Evolutionary conservation across 345 rosid species (phyloP), one percentile per base, ranked within the genome.

Genomic region (Aquilaria sinensis): DNA sequence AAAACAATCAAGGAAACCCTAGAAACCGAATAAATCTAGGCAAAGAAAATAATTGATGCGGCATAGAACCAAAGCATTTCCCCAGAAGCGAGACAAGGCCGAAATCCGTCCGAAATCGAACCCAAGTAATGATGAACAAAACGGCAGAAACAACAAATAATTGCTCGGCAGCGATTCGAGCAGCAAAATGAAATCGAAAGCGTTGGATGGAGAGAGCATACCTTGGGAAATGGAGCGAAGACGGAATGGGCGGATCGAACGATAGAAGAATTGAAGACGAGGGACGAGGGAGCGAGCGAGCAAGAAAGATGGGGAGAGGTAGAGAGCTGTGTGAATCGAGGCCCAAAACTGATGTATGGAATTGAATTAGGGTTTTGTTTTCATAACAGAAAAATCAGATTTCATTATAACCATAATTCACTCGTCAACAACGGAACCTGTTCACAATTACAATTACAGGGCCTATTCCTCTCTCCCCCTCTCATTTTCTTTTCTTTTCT

Each of bases 281-380:
- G 30, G 45, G 9, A 37, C 31, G 49, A 37, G 49, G 13, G 69
- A 6, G 47, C 23, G 66, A 61, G 66, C 43, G 43, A 37, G 2
- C 5, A 37, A 32, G 55, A 51, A 57, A 58, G 71, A 68, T 29
- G 30, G 49, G 31, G 53, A 47, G 65, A 52, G 66, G 57, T 9
- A 62, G 59, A 49, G 64, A 65, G 80, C 72, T 45, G 64, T 76
- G 77, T 65, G 57, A 71, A 67, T 68, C 79, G 81, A 77, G 84
- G 87, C 70, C 70, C 64, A 80, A 75, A 77, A 37, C 77, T 70
- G 73, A 82, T 79, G 66, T 63, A 23, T 23, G 23, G 23, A 64
- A 66, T 63, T 55, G 66, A 68, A 63, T 76, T 77, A 82, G 81
- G 83, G 83, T 76, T 82, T 79, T 79, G 70, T 67, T 62, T 61